These are phyloP conservation scores for Colletotrichum tropicale DNA, from an alignment of 2,329 filamentous ascomycete species.

Conservation along the genomic window DNA sequence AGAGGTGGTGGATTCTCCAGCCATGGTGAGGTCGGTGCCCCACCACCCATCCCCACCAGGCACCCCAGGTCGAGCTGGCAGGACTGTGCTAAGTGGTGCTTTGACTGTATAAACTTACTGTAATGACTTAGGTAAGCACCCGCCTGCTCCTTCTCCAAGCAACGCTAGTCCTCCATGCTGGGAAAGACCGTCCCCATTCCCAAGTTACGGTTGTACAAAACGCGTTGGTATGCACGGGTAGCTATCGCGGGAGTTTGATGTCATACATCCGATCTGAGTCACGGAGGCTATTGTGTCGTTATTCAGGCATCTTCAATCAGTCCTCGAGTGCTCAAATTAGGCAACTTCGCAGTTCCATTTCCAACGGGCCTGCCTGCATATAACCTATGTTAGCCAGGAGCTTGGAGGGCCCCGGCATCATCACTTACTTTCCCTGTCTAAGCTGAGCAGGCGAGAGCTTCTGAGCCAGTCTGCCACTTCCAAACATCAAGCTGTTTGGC, in stretches of 20 bases:
- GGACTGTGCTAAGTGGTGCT: not conserved
- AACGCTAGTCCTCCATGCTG: not conserved
- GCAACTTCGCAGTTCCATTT: not conserved
- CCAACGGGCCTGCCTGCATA: not conserved
- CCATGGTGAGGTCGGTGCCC: constrained; percentile 20
- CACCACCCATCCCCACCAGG: constrained; percentile 16
- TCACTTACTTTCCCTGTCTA: not conserved
- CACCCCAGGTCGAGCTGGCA: not conserved
- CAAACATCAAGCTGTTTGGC: not conserved
- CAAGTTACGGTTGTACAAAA: not conserved
- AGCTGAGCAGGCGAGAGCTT: not conserved
- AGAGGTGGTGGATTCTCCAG: constrained; percentile 18
- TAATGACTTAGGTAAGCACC: not conserved
- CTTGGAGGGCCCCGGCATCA: not conserved
- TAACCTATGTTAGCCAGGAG: not conserved
- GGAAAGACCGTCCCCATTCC: not conserved
- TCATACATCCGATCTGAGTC: not conserved
- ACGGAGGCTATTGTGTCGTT: not conserved
- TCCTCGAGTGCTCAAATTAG: not conserved
- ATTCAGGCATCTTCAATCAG: not conserved
- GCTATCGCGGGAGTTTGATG: not conserved
- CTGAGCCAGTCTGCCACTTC: not conserved
- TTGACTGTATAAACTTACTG: not conserved
- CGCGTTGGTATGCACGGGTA: not conserved
- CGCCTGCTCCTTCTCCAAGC: not conserved